Evolutionary conservation across 2,329 filamentous ascomycete genomes (phyloP).

Genomic region (Diaporthe vaccinii): DNA sequence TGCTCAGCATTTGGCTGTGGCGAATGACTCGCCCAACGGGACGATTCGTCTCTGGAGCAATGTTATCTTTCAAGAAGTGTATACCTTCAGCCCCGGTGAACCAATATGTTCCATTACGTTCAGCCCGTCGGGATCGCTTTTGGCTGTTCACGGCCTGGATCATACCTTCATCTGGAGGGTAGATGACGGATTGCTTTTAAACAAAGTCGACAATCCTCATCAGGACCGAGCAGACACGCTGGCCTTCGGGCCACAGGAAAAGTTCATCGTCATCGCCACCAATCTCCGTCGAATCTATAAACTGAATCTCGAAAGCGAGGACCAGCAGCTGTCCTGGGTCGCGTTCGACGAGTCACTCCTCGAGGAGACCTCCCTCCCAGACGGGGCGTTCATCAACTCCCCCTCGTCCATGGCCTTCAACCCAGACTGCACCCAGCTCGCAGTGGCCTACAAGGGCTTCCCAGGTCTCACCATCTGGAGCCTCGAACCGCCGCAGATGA

Average conservation of each 20-base stretch:
- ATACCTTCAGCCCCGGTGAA: not conserved
- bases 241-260: slow-evolving; percentile 15
- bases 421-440: slow-evolving; percentile 31
- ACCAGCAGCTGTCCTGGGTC: not conserved
- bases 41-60: slow-evolving; percentile 25
- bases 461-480: slow-evolving; percentile 34
- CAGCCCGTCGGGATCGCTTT: not conserved
- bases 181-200: slow-evolving; percentile 6
- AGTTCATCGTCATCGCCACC: slow-evolving; percentile 24
- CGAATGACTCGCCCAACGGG: slow-evolving; percentile 17
- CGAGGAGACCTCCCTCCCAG: slow-evolving; percentile 16
- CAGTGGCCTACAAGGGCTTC: slow-evolving; percentile 34
- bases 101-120: slow-evolving; percentile 31
- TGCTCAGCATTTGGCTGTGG: slow-evolving; percentile 20
- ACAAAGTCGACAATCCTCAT: slow-evolving; percentile 2
- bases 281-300: slow-evolving; percentile 9
- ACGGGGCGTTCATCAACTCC: slow-evolving; percentile 28
- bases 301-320: not conserved
- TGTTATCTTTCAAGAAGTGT: slow-evolving; percentile 23
- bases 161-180: slow-evolving; percentile 32
- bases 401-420: slow-evolving; percentile 31
- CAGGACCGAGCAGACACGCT: slow-evolving; percentile 17
- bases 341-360: slow-evolving; percentile 15
- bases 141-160: slow-evolving; percentile 27
- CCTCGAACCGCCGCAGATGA: slow-evolving; percentile 43